Base-by-base conservation (phyloP, 2,329 filamentous ascomycete genomes). In the Neofusicoccum laricinum region DNA sequence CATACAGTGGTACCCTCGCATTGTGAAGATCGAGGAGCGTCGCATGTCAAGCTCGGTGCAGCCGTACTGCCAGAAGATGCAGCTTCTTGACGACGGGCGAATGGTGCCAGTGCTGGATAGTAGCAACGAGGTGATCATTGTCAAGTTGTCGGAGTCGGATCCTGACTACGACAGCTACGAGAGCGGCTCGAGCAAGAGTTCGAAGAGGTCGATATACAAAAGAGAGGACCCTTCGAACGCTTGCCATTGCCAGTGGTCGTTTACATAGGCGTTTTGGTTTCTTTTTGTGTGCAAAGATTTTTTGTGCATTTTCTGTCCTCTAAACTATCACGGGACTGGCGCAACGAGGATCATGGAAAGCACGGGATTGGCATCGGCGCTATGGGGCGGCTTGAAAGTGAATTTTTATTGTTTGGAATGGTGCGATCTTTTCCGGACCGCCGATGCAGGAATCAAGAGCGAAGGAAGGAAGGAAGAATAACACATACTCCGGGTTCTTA, bases 21-120 rank as follows among this genome's bases (percentile, higher is more conserved):
- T 85, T 30, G 80, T 90, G 69, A 90, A 90, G 74, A 81, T 90
- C 50, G 85, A 88, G 72, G 88, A 90, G 74, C 85, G 87, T 59
- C 83, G 88, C 25, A 71, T 84, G 17, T 75, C 79, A 7, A 61
- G 30, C 4, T 76, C 79, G 5, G 72, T 78, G 8, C 70, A 79
- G 58, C 84, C 87, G 1, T 90, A 88, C 72, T 90, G 88, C 70
- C 82, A 89, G 69, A 84, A 88, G 71, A 88, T 89, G 81, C 79
- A 84, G 66, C 79, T 90, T 12, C 76, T 86, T 63, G 75, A 83
- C 53, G 78, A 86, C 67, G 83, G 83, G 34, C 69, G 73, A 8
- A 72, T 84, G 38, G 74, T 64, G 3, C 41, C 55, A 4, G 38
- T 40, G 25, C 36, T 40, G 5, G 25, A 50, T 38, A 40, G 43